Conservation (phyloP, 176 grass and related monocot species). For the Poa pratensis region DNA sequence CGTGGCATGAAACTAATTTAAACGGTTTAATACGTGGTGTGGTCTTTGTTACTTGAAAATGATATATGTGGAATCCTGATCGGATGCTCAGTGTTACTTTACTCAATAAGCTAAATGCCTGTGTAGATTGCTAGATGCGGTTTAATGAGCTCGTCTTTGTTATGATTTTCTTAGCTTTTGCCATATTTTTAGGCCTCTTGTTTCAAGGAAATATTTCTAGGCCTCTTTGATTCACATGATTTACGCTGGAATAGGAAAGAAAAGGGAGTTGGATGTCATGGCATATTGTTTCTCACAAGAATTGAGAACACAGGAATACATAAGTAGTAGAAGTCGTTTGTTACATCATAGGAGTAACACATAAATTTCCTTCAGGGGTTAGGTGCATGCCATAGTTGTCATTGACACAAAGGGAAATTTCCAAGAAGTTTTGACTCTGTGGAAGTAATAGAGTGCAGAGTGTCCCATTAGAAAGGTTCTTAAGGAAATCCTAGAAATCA, state of each 20-base stretch:
- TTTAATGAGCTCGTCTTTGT: background rate
- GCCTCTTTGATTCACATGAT: background rate
- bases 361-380: background rate
- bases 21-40: background rate
- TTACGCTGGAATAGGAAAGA: background rate
- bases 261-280: background rate
- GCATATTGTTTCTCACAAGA: background rate
- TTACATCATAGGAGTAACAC: background rate
- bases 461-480: background rate
- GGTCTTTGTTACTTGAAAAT: slow-evolving; percentile 4
- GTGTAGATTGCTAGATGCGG: slow-evolving; percentile 6
- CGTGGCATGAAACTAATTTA: background rate
- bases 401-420: background rate
- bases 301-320: background rate
- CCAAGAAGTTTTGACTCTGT: background rate
- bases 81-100: background rate
- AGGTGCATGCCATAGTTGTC: background rate
- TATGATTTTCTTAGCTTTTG: background rate
- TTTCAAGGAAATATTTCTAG: background rate
- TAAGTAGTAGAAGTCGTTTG: background rate
- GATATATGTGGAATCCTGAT: background rate
- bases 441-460: background rate
- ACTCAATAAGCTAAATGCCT: background rate
- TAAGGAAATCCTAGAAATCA: background rate
- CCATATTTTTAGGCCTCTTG: background rate